Percentiles rank a stretch among this genome's conserved stretches.
Evolutionary conservation across 192 early-diverging fungal species (phyloP).

Genomic region (Spizellomyces punctatus): DNA sequence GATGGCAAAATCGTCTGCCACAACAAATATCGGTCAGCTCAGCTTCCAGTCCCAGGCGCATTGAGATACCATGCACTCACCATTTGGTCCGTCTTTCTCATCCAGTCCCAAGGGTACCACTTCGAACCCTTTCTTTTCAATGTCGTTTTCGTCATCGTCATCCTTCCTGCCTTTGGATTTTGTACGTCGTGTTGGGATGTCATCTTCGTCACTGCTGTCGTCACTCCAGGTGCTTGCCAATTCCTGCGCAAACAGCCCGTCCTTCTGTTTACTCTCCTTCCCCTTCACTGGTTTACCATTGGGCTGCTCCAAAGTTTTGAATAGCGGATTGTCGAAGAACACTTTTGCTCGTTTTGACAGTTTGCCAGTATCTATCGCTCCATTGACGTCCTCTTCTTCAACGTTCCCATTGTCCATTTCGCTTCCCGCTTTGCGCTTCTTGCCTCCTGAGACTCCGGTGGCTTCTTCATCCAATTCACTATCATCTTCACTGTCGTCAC

Average conservation of each 20-base stretch:
- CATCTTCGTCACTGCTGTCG: slow-evolving; percentile 42
- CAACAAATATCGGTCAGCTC: slow-evolving; percentile 15
- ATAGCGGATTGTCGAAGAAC: slow-evolving; percentile 96
- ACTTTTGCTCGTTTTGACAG: slow-evolving; percentile 84
- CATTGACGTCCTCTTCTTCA: slow-evolving; percentile 47
- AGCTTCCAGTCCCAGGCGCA: background rate
- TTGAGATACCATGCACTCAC: slow-evolving; percentile 14
- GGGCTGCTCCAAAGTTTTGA: slow-evolving; percentile 56
- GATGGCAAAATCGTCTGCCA: slow-evolving; percentile 60
- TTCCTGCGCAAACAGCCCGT: slow-evolving; percentile 38
- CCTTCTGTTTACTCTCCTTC: slow-evolving; percentile 5
- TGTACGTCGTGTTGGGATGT: slow-evolving; percentile 19
- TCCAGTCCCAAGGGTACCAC: slow-evolving; percentile 36
- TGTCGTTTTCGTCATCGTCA: slow-evolving; percentile 60
- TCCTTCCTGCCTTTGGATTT: slow-evolving; percentile 47
- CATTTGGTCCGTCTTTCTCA: slow-evolving; percentile 10
- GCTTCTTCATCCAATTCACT: slow-evolving; percentile 55
- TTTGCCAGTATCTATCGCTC: slow-evolving; percentile 38
- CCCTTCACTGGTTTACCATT: slow-evolving; percentile 16
- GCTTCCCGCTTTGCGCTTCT: slow-evolving; percentile 44
- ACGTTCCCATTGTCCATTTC: slow-evolving; percentile 60
- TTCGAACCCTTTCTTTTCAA: slow-evolving; percentile 57
- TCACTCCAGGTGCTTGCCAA: slow-evolving; percentile 34
- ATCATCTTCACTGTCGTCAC: slow-evolving; percentile 47
- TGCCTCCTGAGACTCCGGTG: slow-evolving; percentile 17